Base-by-base conservation (phyloP, 306 rosid species). In the Begonia masoniana region DNA sequence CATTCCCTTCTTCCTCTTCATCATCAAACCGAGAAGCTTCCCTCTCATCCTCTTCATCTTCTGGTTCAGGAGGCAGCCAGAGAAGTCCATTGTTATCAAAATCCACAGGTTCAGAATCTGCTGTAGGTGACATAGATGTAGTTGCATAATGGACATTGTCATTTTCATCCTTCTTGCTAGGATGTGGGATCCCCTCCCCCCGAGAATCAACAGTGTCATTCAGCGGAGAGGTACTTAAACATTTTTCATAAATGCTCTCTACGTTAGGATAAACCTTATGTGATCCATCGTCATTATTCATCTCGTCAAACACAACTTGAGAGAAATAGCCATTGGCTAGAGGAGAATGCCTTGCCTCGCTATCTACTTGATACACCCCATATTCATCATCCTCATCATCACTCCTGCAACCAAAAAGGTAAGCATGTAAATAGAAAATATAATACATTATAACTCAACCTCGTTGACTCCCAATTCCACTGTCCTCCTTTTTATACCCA, bases 41-140 rank as follows among this genome's bases (percentile, higher is more conserved):
- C 55, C 63, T 72, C 31, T 86, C 99, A 69, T 92, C 96, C 56
- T 92, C 96, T 72, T 75, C 95, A 26, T 91, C 87, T 75, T 92
- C 96, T 13, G 99, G 99, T 58, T 83, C 96, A 51, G 99, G 95
- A 47, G 99, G 99, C 52, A 86, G 84, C 99, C 99, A 92, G 55
- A 92, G 84, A 76, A 86, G 84, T 55, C 88, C 96, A 59, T 83
- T 83, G 70, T 79, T 92, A 71, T 86, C 95, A 57, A 86, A 86
- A 81, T 92, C 95, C 63, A 86, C 84, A 62, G 96, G 84, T 66
- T 86, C 96, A 60, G 70, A 21, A 55, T 76, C 78, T 61, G 59
- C 76, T 16, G 76, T 72, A 56, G 68, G 78, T 66, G 68, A 85
- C 55, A 75, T 45, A 5, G 94, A 78, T 36, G 94, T 77, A 62